Evolutionary conservation across 2,329 filamentous ascomycete genomes (phyloP), one percentile per base, ranked within the genome.

Genomic region (Mycosphaerelloides madeirae): DNA sequence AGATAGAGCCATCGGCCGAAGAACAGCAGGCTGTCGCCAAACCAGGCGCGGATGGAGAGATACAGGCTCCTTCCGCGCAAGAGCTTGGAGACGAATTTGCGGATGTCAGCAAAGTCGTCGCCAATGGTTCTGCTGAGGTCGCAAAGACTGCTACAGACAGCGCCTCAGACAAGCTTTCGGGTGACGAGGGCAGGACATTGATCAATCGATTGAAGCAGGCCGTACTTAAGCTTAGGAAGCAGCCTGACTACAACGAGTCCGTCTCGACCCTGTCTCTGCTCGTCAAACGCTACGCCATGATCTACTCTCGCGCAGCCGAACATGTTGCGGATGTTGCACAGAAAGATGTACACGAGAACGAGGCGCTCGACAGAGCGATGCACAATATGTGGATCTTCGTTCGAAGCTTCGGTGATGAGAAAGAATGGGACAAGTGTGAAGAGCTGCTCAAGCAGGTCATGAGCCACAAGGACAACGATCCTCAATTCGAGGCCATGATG

Each of bases 171-270:
- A 88, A 93, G 57, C 63, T 91, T 3, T 74, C 76, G 0, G 84
- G 84, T 2, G 80, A 85, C 3, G 84, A 94, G 59, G 82, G 80
- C 44, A 77, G 87, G 31, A 82, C 85, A 0, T 68, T 97, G 44
- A 59, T 91, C 5, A 76, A 82, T 54, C 82, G 90, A 5, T 70
- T 97, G 38, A 91, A 90, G 65, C 75, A 84, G 57, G 82, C 84
- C 0, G 81, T 97, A 3, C 55, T 79, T 12, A 86, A 85, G 31
- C 75, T 97, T 12, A 77, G 86, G 6, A 77, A 87, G 58, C 81
- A 85, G 40, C 79, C 77, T 6, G 88, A 95, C 63, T 97, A 97
- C 63, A 81, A 84, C 0, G 82, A 90, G 37, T 95, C 90, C 0
- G 88, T 95, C 0, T 88, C 86, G 1, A 88, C 83, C 0, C 66